These are phyloP conservation scores for Penicillium thymicola DNA, from an alignment of 2,329 filamentous ascomycete species.

Conservation along the genomic window DNA sequence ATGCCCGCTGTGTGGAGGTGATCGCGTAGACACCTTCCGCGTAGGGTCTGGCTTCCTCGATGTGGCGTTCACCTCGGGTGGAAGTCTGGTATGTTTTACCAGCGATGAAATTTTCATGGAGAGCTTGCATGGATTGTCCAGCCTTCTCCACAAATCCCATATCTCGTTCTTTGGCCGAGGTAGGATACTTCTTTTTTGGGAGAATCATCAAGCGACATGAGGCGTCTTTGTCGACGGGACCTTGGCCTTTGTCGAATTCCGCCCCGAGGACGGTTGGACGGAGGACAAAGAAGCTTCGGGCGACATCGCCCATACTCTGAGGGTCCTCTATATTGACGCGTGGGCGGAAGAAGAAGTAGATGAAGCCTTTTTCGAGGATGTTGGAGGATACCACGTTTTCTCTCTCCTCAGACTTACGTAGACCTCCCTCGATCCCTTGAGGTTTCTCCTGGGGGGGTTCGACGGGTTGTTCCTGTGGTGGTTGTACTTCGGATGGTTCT, in stretches of 20 bases:
- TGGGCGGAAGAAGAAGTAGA: slow-evolving; percentile 86
- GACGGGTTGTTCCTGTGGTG: slow-evolving; percentile 9
- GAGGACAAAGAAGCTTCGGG: slow-evolving; percentile 75
- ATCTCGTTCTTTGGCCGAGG: slow-evolving; percentile 65
- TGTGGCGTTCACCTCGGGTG: slow-evolving; percentile 66
- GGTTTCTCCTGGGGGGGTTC: slow-evolving; percentile 10
- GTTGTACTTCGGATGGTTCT: slow-evolving; percentile 10
- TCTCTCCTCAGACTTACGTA: slow-evolving; percentile 51
- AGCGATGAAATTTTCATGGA: slow-evolving; percentile 70
- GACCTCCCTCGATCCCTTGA: slow-evolving; percentile 36
- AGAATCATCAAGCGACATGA: slow-evolving; percentile 72
- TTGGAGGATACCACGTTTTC: slow-evolving; percentile 54
- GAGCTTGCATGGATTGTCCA: slow-evolving; percentile 59
- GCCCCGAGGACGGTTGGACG: slow-evolving; percentile 68
- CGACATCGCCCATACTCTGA: slow-evolving; percentile 66
- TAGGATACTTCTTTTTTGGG: slow-evolving; percentile 80
- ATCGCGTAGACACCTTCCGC: slow-evolving; percentile 85
- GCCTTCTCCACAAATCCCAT: slow-evolving; percentile 81
- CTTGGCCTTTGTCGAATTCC: slow-evolving; percentile 56
- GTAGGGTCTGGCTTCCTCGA: slow-evolving; percentile 68
- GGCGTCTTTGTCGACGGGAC: slow-evolving; percentile 51
- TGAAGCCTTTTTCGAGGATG: slow-evolving; percentile 80
- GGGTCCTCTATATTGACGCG: slow-evolving; percentile 72
- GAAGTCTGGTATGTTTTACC: slow-evolving; percentile 70
- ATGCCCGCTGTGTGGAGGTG: slow-evolving; percentile 66